Conservation (phyloP, 176 grass and related monocot genomes). For the Phoenix roebelenii region DNA sequence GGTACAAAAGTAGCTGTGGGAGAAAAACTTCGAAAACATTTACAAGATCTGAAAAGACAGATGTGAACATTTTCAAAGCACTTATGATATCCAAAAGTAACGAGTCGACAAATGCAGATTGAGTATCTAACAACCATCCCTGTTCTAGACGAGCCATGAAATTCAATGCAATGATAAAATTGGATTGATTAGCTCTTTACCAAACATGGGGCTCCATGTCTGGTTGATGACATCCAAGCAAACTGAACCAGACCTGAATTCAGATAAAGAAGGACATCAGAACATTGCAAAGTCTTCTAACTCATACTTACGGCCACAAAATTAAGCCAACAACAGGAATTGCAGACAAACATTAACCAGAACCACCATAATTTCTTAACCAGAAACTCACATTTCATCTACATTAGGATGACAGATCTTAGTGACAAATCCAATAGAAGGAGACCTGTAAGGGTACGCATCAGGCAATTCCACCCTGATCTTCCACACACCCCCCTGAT, state of each 20-base stretch:
- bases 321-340: no score
- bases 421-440: slow-evolving; percentile 86
- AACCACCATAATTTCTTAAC: no score
- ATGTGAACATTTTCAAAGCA: neutral
- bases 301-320: no score
- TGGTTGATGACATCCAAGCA: slow-evolving; percentile 99
- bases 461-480: slow-evolving; percentile 93
- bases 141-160: neutral
- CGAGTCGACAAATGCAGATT: no score
- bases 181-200: slow-evolving; percentile 25
- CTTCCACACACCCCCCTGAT: slow-evolving; percentile 93
- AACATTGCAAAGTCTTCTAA: no score
- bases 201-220: slow-evolving; percentile 99
- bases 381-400: slow-evolving; percentile 74
- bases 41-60: slow-evolving; percentile 55
- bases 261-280: no score
- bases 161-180: neutral
- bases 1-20: slow-evolving; percentile 84
- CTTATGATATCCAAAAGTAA: no score
- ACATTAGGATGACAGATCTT: slow-evolving; percentile 98
- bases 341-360: no score
- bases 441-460: slow-evolving; percentile 93
- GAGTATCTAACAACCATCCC: no score
- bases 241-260: slow-evolving; percentile 92
- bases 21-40: slow-evolving; percentile 97